Percentiles rank a stretch among this genome's conserved stretches.
Evolutionary conservation across 495 filamentous ascomycete species (phyloP).

Genomic region (Parathielavia appendiculata): DNA sequence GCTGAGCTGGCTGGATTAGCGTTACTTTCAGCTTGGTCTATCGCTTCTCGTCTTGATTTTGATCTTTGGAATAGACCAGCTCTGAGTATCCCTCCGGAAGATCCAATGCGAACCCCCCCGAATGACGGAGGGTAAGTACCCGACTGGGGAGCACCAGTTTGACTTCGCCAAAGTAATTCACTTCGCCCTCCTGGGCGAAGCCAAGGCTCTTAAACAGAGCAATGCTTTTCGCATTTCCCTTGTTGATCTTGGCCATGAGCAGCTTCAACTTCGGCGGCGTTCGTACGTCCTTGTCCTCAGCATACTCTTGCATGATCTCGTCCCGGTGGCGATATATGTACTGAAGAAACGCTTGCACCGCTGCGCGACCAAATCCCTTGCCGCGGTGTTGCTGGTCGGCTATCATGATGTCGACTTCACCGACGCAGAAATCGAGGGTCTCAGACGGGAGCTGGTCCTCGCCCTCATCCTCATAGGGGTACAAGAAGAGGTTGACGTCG

Average conservation of each 20-base stretch:
- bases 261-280: constrained; percentile 24
- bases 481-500: constrained; percentile 82
- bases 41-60: background rate
- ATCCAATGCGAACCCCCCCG: constrained; percentile 12
- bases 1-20: background rate
- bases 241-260: constrained; percentile 46
- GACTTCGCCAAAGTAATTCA: constrained; percentile 50
- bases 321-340: constrained; percentile 52
- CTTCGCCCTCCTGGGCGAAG: constrained; percentile 40
- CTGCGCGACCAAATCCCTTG: constrained; percentile 59
- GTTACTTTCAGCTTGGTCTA: background rate
- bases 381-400: constrained; percentile 55
- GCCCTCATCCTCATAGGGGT: constrained; percentile 37
- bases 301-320: constrained; percentile 58
- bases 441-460: constrained; percentile 16
- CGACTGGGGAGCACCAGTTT: constrained; percentile 28
- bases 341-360: constrained; percentile 60
- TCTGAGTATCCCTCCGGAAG: constrained; percentile 24
- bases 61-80: constrained; percentile 23
- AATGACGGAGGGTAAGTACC: constrained; percentile 22
- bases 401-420: constrained; percentile 89
- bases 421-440: constrained; percentile 40
- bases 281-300: constrained; percentile 12
- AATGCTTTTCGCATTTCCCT: constrained; percentile 37
- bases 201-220: constrained; percentile 44